Base-by-base conservation (phyloP, 1,139 yeast genomes). In the Taiozyma sp. region DNA sequence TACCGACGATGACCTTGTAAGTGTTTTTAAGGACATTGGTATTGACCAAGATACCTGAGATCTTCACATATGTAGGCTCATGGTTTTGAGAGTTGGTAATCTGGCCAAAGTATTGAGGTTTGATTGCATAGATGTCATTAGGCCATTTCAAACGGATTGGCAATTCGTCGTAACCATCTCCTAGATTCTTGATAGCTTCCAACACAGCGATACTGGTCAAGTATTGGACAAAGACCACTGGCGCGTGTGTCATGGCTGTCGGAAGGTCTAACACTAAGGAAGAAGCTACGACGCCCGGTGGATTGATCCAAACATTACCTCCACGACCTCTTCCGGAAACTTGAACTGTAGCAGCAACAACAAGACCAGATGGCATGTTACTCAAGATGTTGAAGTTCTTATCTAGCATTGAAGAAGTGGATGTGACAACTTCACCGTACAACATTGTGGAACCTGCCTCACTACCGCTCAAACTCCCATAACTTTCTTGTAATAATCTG, bases 71-170 rank as follows among this genome's bases (percentile, higher is more conserved):
- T 12, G 81, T 80, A 0, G 75, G 76, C 32, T 75, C 79, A 36
- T 66, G 58, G 38, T 69, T 72, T 23, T 63, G 54, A 5, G 63
- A 54, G 14, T 65, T 65, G 4, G 65, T 56, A n/a, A 54, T 44
- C 38, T 54, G 48, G 14, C 56, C 59, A 40, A 58, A 75, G 54
- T 72, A 80, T 49, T 82, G 83, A 0, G 96, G 95, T 55, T 80
- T 83, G 60, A 83, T 68, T 8, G 86, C 81, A 65, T 89, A 95
- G 16, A 93, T 73, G 68, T 95, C 99, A 65, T 95, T 95, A 7
- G 99, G 99, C 99, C 99, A 95, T 65, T 95, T 95, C 55, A 95
- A 78, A 51, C 81, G 78, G 12, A 92, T 75, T 0, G 97, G 98
- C 61, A 93, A 69, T 50, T 83, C 84, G 40, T 81, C 83, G 65